Evolutionary conservation across 106 monocot species (phyloP).

Genomic region (Posidonia australis): DNA sequence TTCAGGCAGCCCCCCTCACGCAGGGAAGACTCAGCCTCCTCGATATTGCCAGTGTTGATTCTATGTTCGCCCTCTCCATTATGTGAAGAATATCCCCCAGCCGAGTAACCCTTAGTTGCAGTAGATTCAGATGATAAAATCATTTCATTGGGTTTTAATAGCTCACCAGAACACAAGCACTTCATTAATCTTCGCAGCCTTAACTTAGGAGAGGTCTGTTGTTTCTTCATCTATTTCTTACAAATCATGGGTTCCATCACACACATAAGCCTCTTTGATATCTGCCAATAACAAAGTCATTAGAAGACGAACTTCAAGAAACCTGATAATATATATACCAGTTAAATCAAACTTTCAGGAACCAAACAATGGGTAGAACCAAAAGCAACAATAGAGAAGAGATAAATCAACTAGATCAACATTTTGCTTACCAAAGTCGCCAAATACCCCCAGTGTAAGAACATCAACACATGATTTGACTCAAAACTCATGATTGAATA

Average conservation of each 20-base stretch:
- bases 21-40: slow-evolving; percentile 73
- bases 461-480: too few species aligned
- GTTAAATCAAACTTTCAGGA: too few species aligned
- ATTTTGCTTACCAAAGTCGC: too few species aligned
- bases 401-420: too few species aligned
- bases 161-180: slow-evolving; percentile 50
- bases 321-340: too few species aligned
- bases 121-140: slow-evolving; percentile 19
- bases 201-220: slow-evolving; percentile 5
- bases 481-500: too few species aligned
- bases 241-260: neutral
- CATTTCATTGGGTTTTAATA: slow-evolving; percentile 31
- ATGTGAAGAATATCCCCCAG: slow-evolving; percentile 17
- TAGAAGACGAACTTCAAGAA: too few species aligned
- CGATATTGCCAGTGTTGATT: slow-evolving; percentile 48
- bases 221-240: neutral
- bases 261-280: neutral
- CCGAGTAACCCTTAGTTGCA: slow-evolving; percentile 12
- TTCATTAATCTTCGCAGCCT: slow-evolving; percentile 24
- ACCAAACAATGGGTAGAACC: too few species aligned
- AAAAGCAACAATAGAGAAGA: too few species aligned
- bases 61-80: slow-evolving; percentile 23
- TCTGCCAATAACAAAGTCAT: neutral
- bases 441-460: too few species aligned
- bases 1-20: slow-evolving; percentile 66